Evolutionary conservation across 2,329 filamentous ascomycete species (phyloP).

Genomic region (Verticillium nubilum): DNA sequence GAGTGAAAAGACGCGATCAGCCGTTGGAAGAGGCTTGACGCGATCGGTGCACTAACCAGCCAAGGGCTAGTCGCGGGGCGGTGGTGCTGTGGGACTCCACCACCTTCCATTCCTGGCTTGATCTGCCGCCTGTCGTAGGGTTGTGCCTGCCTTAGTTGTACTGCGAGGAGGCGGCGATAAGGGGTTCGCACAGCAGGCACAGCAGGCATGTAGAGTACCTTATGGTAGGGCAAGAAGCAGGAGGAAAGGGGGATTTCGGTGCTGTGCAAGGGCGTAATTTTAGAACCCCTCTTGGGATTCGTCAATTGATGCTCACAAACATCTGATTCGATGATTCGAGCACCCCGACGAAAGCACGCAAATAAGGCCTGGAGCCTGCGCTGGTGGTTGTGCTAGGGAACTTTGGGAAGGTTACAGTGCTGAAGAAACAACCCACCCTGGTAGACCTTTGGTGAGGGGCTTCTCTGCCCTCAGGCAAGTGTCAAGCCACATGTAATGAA

Average conservation of each 20-base stretch:
- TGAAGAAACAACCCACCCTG: background rate
- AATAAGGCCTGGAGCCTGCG: background rate
- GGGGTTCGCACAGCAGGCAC: background rate
- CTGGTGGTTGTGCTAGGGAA: background rate
- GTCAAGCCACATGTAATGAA: no score
- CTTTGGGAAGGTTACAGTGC: background rate
- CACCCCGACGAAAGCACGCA: background rate
- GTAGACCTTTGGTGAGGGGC: no score
- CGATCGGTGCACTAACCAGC: background rate
- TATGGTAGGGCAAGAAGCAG: background rate
- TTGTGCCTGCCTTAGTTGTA: background rate
- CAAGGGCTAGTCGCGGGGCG: background rate
- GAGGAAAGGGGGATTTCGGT: background rate
- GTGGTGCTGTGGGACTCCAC: background rate
- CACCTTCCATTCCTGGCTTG: background rate
- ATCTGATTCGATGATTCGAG: background rate
- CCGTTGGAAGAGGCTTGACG: background rate
- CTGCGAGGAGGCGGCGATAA: background rate
- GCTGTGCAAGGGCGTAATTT: background rate
- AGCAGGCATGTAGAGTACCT: background rate
- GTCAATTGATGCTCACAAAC: background rate
- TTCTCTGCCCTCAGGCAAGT: no score
- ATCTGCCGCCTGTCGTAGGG: background rate
- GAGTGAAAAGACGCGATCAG: background rate
- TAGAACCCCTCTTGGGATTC: background rate